These are phyloP conservation scores for Scleroderma bovista DNA, from an alignment of 768 basidiomycete species.

Conservation along the genomic window DNA sequence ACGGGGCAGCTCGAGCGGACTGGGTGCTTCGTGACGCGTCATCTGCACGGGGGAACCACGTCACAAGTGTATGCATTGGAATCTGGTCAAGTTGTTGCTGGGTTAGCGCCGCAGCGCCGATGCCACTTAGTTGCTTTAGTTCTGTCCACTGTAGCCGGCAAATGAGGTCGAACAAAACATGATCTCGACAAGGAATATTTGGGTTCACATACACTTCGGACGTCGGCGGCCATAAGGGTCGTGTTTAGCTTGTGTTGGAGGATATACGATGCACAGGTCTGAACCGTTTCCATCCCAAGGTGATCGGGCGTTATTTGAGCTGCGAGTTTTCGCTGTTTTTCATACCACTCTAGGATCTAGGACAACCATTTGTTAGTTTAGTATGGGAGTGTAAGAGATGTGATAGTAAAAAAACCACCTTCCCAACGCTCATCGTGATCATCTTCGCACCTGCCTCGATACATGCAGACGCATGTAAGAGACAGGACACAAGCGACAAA, in stretches of 20 bases:
- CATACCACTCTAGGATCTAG: constrained; percentile 41
- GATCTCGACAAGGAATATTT: background rate
- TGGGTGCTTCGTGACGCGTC: constrained; percentile 25
- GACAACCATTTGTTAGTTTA: constrained; percentile 1
- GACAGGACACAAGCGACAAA: constrained; percentile 45
- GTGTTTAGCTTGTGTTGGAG: constrained; percentile 34
- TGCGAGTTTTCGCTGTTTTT: constrained; percentile 22
- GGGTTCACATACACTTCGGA: constrained; percentile 32
- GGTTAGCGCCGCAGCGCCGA: constrained; percentile 40
- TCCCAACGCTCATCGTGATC: constrained; percentile 45
- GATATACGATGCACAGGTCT: constrained; percentile 41
- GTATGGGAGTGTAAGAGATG: background rate
- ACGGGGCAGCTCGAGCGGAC: constrained; percentile 35
- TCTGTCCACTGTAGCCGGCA: constrained; percentile 33
- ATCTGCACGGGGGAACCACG: constrained; percentile 22
- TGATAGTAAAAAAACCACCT: constrained; percentile 29
- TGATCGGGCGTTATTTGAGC: constrained; percentile 18
- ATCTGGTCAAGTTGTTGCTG: constrained; percentile 34
- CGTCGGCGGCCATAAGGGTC: constrained; percentile 36
- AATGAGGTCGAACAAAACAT: too few relatives aligned
- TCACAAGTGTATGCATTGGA: constrained; percentile 25
- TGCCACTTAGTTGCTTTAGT: constrained; percentile 35
- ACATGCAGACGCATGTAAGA: constrained; percentile 53
- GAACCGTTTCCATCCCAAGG: constrained; percentile 44
- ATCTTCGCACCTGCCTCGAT: constrained; percentile 44